Evolutionary conservation across 768 basidiomycete genomes (phyloP).

Genomic region (Boletales sp.): DNA sequence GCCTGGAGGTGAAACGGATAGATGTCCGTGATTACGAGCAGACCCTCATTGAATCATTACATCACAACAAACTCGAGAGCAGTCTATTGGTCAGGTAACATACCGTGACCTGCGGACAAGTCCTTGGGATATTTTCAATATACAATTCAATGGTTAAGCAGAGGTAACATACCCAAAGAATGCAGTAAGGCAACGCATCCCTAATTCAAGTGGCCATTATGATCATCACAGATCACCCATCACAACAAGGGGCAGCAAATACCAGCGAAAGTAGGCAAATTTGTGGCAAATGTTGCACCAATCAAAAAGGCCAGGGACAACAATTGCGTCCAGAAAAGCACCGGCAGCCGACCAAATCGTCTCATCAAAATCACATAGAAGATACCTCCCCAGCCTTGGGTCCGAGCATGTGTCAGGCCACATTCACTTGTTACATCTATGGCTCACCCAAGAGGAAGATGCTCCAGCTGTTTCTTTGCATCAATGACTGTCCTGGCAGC

Average conservation of each 20-base stretch:
- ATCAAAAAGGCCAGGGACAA: conserved; percentile 45
- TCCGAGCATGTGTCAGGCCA: conserved; percentile 5
- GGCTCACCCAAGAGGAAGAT: conserved; percentile 43
- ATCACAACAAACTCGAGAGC: not conserved
- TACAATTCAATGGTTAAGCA: not conserved
- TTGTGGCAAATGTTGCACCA: conserved; percentile 50
- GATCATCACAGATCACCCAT: not conserved
- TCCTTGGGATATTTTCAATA: conserved; percentile 24
- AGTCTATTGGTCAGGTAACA: not conserved
- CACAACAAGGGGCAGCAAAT: not conserved
- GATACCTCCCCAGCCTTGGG: conserved; percentile 28
- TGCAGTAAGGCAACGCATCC: conserved; percentile 31
- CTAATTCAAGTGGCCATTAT: conserved; percentile 8
- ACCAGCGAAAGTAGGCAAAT: conserved; percentile 46
- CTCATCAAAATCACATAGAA: conserved; percentile 30
- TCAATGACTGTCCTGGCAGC: not conserved
- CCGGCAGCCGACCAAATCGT: conserved; percentile 28
- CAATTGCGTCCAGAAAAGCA: conserved; percentile 34
- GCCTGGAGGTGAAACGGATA: conserved; percentile 55
- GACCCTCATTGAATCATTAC: conserved; percentile 26
- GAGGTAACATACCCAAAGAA: conserved; percentile 26
- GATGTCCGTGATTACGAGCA: conserved; percentile 47
- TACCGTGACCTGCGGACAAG: conserved; percentile 52
- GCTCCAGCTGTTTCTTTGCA: conserved; percentile 35
- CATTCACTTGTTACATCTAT: not conserved